Conservation (phyloP, 2,329 filamentous ascomycete species). For the Monosporascus sp. region DNA sequence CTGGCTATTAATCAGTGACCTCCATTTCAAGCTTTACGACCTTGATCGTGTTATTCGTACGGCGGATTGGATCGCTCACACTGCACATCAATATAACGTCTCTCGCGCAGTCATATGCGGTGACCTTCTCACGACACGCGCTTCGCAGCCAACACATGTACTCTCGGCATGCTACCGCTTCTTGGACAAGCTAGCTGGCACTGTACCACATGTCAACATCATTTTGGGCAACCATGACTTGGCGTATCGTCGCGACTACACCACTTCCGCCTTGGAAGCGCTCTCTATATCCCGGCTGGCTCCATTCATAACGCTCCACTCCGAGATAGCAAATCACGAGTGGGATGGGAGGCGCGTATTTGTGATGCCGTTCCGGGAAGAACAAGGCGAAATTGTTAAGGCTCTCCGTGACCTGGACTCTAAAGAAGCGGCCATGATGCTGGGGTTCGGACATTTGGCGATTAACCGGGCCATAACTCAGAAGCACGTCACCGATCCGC, state of each 20-base stretch:
- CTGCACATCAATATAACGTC: constrained; percentile 16
- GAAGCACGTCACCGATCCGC: constrained; percentile 16
- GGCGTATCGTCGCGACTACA: constrained; percentile 24
- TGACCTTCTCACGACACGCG: constrained; percentile 26
- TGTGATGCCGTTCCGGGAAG: constrained; percentile 28
- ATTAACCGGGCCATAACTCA: constrained; percentile 28
- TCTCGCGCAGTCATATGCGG: constrained; percentile 26
- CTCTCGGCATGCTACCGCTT: constrained; percentile 28
- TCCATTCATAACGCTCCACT: constrained; percentile 21
- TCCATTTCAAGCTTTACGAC: constrained; percentile 27
- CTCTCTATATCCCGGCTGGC: constrained; percentile 18
- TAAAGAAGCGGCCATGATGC: constrained; percentile 16
- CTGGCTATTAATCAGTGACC: constrained; percentile 28
- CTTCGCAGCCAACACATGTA: constrained; percentile 24
- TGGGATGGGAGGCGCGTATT: constrained; percentile 27
- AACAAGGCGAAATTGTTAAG: constrained; percentile 22
- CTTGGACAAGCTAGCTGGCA: constrained; percentile 18
- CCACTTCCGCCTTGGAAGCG: constrained; percentile 26
- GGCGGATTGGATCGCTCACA: constrained; percentile 24
- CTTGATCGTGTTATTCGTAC: constrained; percentile 23
- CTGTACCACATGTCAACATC: constrained; percentile 25
- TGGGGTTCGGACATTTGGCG: constrained; percentile 28
- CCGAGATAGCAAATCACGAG: constrained; percentile 11
- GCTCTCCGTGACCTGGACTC: constrained; percentile 17
- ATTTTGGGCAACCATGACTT: constrained; percentile 32